Percentiles rank a stretch among this genome's conserved stretches.
These are phyloP conservation scores for Epichloe gansuensis DNA, from an alignment of 2,329 filamentous ascomycete species.

Conservation along the genomic window DNA sequence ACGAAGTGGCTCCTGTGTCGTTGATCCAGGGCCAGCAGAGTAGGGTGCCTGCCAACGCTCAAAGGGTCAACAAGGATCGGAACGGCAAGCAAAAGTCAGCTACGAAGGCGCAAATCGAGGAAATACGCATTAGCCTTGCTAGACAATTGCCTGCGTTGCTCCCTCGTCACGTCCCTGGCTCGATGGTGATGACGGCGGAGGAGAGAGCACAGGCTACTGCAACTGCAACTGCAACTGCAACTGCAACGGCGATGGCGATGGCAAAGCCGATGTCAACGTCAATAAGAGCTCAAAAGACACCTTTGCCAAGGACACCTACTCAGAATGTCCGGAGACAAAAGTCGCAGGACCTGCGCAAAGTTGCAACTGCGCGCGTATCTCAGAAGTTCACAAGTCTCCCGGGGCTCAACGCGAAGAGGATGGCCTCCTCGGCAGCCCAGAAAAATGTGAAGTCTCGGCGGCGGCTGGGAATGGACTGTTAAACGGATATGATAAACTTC, in stretches of 20 bases:
- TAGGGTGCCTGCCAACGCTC: not conserved
- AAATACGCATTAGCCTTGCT: not conserved
- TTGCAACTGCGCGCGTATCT: not conserved
- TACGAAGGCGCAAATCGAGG: not conserved
- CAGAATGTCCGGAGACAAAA: not conserved
- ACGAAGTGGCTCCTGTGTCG: not conserved
- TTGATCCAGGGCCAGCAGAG: not conserved
- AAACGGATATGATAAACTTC: not conserved
- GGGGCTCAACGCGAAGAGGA: not conserved
- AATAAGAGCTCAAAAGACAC: not conserved
- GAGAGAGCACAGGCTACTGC: not conserved
- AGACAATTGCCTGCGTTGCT: constrained; percentile 3
- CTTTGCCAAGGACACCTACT: not conserved
- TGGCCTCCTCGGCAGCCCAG: not conserved
- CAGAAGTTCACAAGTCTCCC: not conserved
- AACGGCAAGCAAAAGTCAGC: not conserved
- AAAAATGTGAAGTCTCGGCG: not conserved
- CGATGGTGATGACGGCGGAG: not conserved
- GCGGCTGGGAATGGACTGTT: not conserved
- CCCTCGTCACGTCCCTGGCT: constrained; percentile 2
- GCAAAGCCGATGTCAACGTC: not conserved
- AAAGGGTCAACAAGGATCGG: not conserved
- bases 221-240: not conserved
- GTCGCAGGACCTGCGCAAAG: not conserved
- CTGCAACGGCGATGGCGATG: not conserved